phyloP scores from a whole-genome alignment of 2,329 filamentous ascomycete species.

The Colletotrichum tabaci region DNA sequence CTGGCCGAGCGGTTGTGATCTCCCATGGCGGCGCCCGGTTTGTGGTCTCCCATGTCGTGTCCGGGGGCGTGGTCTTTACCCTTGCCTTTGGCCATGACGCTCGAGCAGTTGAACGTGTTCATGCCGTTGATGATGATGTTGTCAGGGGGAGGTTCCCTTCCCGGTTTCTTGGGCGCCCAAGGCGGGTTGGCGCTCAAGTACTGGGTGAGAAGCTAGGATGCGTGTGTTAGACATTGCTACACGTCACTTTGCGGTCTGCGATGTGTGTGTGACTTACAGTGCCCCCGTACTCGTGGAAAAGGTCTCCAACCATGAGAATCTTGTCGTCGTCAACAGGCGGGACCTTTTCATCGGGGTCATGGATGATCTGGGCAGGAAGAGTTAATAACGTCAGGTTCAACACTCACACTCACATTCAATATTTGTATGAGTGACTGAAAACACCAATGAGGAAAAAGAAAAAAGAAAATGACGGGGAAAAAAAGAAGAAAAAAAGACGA shows the following conservation, averaged over 20 bases:
- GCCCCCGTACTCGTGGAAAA: slow-evolving; percentile 55
- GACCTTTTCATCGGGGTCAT: slow-evolving; percentile 52
- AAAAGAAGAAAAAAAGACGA: neutral
- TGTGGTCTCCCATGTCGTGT: slow-evolving; percentile 19
- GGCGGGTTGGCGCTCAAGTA: slow-evolving; percentile 49
- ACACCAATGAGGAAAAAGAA: too few species aligned
- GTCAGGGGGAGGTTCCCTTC: slow-evolving; percentile 58
- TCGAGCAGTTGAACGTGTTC: slow-evolving; percentile 53
- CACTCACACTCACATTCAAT: neutral
- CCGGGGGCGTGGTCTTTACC: slow-evolving; percentile 23
- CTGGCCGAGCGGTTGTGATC: slow-evolving; percentile 9
- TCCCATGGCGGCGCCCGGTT: slow-evolving; percentile 6
- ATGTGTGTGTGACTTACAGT: slow-evolving; percentile 44
- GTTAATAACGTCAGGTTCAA: neutral
- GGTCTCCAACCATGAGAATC: slow-evolving; percentile 56
- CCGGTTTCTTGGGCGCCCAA: slow-evolving; percentile 53
- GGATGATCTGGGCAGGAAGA: slow-evolving; percentile 51
- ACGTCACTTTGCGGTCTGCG: slow-evolving; percentile 28
- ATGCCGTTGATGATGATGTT: slow-evolving; percentile 59
- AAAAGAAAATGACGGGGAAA: too few species aligned
- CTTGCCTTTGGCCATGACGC: slow-evolving; percentile 33
- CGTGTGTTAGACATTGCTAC: slow-evolving; percentile 40
- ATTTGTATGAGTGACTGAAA: neutral
- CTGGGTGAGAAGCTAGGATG: slow-evolving; percentile 50
- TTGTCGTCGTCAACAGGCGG: slow-evolving; percentile 52